A percentile compares a stretch with the other conserved stretches of the same genome.
Evolutionary conservation across 371 early-diverging fungal species (phyloP).

Genomic region (Mortierella sp.): DNA sequence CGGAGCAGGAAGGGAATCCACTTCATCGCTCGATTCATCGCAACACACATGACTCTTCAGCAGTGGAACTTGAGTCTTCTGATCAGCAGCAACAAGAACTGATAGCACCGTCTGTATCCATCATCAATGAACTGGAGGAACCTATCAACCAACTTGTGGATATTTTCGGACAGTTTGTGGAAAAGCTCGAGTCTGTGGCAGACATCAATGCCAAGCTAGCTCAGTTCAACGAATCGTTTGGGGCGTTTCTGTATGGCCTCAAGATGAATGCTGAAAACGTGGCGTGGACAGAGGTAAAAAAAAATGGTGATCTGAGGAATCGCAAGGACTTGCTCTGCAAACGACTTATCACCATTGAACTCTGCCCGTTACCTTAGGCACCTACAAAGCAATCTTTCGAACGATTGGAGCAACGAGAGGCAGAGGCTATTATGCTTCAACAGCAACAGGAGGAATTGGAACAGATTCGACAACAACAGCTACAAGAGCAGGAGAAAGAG

Average conservation of each 20-base stretch:
- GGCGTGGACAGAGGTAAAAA: constrained; percentile 50
- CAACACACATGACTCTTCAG: constrained; percentile 9
- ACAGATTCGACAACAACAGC: constrained; percentile 24
- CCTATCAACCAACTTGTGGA: constrained; percentile 30
- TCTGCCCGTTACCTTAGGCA: too few species aligned
- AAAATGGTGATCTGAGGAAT: neutral
- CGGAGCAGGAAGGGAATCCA: constrained; percentile 25
- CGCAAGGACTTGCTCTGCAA: neutral
- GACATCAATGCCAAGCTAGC: constrained; percentile 47
- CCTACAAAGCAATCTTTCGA: constrained; percentile 46
- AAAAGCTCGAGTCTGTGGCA: constrained; percentile 43
- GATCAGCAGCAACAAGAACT: constrained; percentile 1
- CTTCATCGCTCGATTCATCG: constrained; percentile 39
- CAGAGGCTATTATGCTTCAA: constrained; percentile 35
- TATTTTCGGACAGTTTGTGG: constrained; percentile 41
- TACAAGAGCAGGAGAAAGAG: constrained; percentile 41
- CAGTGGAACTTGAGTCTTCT: neutral
- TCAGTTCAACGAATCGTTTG: constrained; percentile 52
- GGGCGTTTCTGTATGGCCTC: constrained; percentile 49
- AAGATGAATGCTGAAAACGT: constrained; percentile 45
- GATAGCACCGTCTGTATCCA: constrained; percentile 21
- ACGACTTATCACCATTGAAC: too few species aligned
- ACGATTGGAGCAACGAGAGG: constrained; percentile 46
- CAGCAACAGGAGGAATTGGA: constrained; percentile 52
- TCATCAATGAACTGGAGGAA: constrained; percentile 24